phyloP scores from a whole-genome alignment of 768 basidiomycete genomes.

The Porpolomopsis calyptriformis region DNA sequence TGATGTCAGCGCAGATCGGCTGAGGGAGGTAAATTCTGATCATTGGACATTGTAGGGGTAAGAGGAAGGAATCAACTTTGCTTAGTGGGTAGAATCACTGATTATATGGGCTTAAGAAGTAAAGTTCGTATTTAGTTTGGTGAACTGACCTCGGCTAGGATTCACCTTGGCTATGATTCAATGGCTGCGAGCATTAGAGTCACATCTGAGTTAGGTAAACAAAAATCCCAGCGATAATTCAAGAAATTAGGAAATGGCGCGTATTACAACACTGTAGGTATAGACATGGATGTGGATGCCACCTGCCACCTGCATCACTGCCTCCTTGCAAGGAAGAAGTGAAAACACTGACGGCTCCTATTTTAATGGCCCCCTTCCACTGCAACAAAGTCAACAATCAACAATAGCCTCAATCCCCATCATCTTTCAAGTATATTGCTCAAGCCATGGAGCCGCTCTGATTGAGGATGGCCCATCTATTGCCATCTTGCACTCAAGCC shows the following conservation, averaged over 20 bases:
- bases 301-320: background rate
- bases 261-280: background rate
- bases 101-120: no score
- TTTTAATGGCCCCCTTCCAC: background rate
- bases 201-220: no score
- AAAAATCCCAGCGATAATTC: no score
- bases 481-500: conserved; percentile 14
- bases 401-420: background rate
- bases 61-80: background rate
- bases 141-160: background rate
- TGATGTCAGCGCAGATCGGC: background rate
- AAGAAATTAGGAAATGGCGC: no score
- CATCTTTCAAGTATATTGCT: background rate
- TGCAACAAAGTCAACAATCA: background rate
- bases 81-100: background rate
- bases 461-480: conserved; percentile 19
- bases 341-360: background rate
- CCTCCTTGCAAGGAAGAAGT: background rate
- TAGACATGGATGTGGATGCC: background rate
- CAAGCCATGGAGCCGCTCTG: conserved; percentile 4
- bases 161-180: background rate
- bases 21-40: background rate
- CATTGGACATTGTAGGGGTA: background rate
- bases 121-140: background rate
- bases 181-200: no score